Base-by-base conservation (phyloP, 768 basidiomycete species). In the Russula griseocarnosa region DNA sequence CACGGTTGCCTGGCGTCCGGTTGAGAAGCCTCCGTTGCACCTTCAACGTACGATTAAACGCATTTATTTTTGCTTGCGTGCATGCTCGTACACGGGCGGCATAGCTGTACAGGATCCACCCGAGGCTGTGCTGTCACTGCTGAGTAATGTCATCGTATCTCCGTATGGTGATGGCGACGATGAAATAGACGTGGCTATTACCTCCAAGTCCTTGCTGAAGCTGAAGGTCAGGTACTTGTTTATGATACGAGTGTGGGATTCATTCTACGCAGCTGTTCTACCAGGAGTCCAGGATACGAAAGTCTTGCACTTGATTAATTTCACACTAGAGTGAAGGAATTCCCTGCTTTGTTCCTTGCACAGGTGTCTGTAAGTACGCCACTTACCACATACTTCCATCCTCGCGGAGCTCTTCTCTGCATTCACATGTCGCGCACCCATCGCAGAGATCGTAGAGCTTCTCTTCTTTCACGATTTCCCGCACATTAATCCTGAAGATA, bases 271-370 rank as follows among this genome's bases (percentile, higher is more conserved):
- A 60, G 55, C 26, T 51, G 47, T 36, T 65, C 67, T n/a, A 49
- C 50, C 11, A 58, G n/a, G n/a, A n/a, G n/a, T n/a, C n/a, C n/a
- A n/a, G 34, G 38, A 51, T 55, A 28, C 63, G 67, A 38, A 68
- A 32, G 14, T 54, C 38, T 3, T 18, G 67, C 47, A 63, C 40
- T 14, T 36, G 3, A 36, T 5, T 36, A 13, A 13, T 13, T 26
- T 68, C 61, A n/a, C 38, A 57, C 56, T 67, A 68, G 16, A 63
- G 47, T 2, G 63, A 26, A 20, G 49, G 22, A 8, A 67, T 54
- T 5, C n/a, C n/a, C n/a, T n/a, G n/a, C n/a, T n/a, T n/a, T n/a
- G n/a, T n/a, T n/a, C 67, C 67, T 34, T 69, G 44, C 42, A 69
- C 67, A n/a, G 36, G 36, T 13, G 36, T 4, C 36, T 36, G 34